Conservation (phyloP, 2,329 filamentous ascomycete genomes). For the Pseudogymnoascus sp. region DNA sequence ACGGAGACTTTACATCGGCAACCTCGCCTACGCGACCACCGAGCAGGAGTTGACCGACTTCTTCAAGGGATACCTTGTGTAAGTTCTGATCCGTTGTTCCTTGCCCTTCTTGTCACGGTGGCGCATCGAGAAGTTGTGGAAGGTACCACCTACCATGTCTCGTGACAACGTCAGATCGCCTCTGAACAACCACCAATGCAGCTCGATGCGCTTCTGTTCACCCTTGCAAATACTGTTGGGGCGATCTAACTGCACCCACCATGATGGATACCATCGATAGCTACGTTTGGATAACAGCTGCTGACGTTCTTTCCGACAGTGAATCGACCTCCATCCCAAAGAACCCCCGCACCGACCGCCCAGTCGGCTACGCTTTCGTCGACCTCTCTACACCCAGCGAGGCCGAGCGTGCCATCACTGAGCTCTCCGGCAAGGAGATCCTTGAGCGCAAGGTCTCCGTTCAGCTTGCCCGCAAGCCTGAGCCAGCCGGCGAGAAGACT, state of each 20-base stretch:
- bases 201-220: background rate
- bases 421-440: conserved; percentile 96
- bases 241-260: background rate
- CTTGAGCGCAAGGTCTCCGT: conserved; percentile 98
- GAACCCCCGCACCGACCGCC: conserved; percentile 97
- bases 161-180: background rate
- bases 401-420: conserved; percentile 88
- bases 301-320: conserved; percentile 44
- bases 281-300: conserved; percentile 10
- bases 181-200: background rate
- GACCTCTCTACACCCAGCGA: conserved; percentile 91
- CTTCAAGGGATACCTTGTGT: conserved; percentile 99
- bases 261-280: background rate
- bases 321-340: conserved; percentile 98
- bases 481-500: conserved; percentile 68
- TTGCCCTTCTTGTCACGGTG: background rate
- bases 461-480: conserved; percentile 95
- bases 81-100: conserved; percentile 39
- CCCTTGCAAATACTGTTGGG: background rate
- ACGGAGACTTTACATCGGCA: conserved; percentile 99
- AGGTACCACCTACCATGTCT: background rate
- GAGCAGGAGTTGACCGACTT: conserved; percentile 99
- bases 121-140: background rate
- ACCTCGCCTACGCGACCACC: conserved; percentile 99
- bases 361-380: conserved; percentile 98